These are phyloP conservation scores for Saprolegnia parasitica DNA, from an alignment of 352 stramenopile genomes.

Conservation along the genomic window DNA sequence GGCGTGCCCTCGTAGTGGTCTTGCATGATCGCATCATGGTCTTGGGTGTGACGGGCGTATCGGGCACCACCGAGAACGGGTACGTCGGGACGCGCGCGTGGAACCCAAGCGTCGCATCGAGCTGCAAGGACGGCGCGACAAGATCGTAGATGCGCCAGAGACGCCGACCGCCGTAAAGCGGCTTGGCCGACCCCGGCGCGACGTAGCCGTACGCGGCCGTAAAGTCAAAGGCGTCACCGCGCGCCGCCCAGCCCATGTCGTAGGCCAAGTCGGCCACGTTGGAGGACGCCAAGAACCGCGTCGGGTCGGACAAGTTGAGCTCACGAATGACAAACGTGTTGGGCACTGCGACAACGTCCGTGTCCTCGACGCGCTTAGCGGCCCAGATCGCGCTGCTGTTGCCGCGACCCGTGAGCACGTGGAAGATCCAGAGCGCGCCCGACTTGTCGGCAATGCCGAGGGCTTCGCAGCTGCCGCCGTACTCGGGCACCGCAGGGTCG, in stretches of 20 bases:
- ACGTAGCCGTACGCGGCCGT: conserved; percentile 64
- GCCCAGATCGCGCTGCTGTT: conserved; percentile 89
- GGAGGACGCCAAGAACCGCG: conserved; percentile 83
- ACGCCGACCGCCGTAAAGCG: conserved; percentile 73
- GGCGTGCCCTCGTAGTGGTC: conserved; percentile 89
- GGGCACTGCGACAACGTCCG: conserved; percentile 84
- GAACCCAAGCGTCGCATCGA: conserved; percentile 67
- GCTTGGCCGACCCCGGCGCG: conserved; percentile 47
- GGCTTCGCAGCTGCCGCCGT: conserved; percentile 69
- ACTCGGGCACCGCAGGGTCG: conserved; percentile 47
- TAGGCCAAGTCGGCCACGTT: conserved; percentile 82
- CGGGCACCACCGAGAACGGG: conserved; percentile 84
- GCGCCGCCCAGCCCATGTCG: conserved; percentile 79
- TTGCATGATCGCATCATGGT: conserved; percentile 82
- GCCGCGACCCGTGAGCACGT: conserved; percentile 87
- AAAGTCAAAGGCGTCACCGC: conserved; percentile 56
- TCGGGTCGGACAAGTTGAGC: conserved; percentile 62
- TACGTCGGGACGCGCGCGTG: conserved; percentile 76
- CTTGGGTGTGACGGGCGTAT: conserved; percentile 46
- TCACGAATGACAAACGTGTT: conserved; percentile 93
- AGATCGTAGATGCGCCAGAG: conserved; percentile 87
- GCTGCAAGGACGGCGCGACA: conserved; percentile 65
- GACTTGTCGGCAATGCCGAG: conserved; percentile 82
- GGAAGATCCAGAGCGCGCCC: conserved; percentile 92
- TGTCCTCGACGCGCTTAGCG: conserved; percentile 87